These are phyloP conservation scores for Dioscorea cayenensis DNA, from an alignment of 116 monocot species.

Conservation along the genomic window DNA sequence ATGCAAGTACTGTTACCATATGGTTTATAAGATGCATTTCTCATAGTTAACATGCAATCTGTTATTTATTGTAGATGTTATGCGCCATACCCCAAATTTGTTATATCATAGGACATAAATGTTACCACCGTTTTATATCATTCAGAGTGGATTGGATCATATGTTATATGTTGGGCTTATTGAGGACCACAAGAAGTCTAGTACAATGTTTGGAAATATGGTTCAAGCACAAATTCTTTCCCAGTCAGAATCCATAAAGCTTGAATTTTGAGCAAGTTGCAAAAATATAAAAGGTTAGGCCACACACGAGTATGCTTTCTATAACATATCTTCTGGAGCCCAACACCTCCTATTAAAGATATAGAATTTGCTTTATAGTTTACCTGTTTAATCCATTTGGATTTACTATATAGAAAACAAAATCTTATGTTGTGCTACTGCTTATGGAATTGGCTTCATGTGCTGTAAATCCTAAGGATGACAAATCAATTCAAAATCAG, in stretches of 20 bases:
- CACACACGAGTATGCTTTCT: neutral
- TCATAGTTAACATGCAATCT: neutral
- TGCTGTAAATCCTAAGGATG: conserved; percentile 14
- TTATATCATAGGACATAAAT: neutral
- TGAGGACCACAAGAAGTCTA: conserved; percentile 83
- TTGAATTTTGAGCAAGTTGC: conserved; percentile 19
- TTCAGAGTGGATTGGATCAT: conserved; percentile 73
- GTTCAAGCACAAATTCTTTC: conserved; percentile 82
- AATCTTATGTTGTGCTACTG: neutral
- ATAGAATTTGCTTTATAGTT: neutral
- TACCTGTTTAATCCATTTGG: neutral
- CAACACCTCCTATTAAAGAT: neutral
- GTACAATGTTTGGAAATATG: conserved; percentile 77
- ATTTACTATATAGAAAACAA: neutral
- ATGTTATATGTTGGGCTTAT: conserved; percentile 94
- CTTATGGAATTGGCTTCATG: conserved; percentile 13
- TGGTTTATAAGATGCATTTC: no score
- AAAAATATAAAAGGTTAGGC: conserved; percentile 23
- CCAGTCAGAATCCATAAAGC: conserved; percentile 42
- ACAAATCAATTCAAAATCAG: conserved; percentile 24
- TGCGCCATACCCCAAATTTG: neutral
- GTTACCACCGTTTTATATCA: conserved; percentile 10
- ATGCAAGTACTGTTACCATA: no score
- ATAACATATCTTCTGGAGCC: neutral
- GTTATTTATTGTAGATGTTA: neutral